These are phyloP conservation scores for Xylogone sp. DNA, from an alignment of 2,329 filamentous ascomycete species.

Conservation along the genomic window DNA sequence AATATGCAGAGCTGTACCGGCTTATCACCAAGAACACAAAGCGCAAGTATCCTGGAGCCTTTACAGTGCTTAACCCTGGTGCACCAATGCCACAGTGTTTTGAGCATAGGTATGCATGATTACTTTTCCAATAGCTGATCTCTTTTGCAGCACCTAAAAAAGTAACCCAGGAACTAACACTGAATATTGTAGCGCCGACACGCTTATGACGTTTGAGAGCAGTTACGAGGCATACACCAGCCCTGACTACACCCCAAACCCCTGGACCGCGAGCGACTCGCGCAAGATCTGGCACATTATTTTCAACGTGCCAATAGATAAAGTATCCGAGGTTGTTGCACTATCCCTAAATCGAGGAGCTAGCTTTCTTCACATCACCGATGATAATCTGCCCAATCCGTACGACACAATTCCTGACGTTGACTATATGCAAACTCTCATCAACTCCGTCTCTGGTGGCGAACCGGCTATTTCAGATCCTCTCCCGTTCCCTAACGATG, in stretches of 20 bases:
- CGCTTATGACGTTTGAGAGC: constrained; percentile 27
- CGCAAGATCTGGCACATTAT: constrained; percentile 31
- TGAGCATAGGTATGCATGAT: constrained; percentile 22
- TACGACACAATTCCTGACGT: constrained; percentile 11
- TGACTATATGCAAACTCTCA: constrained; percentile 9
- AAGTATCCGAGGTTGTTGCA: constrained; percentile 2
- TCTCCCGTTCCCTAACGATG: not conserved
- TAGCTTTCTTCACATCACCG: constrained; percentile 3
- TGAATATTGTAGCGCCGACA: constrained; percentile 14
- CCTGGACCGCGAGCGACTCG: constrained; percentile 25
- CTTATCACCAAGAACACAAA: too few relatives aligned
- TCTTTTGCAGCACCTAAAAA: too few relatives aligned
- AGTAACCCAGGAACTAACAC: too few relatives aligned
- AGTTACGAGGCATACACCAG: constrained; percentile 22
- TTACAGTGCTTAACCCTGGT: constrained; percentile 22
- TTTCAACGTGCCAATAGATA: constrained; percentile 21
- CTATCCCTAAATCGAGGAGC: constrained; percentile 5
- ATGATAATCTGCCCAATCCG: constrained; percentile 5
- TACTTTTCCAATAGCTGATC: too few relatives aligned
- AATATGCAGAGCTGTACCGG: too few relatives aligned
- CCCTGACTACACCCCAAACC: constrained; percentile 15
- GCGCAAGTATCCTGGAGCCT: too few relatives aligned
- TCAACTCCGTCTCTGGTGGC: constrained; percentile 6
- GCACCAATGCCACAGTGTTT: constrained; percentile 22
- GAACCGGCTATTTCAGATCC: constrained; percentile 1